Base-by-base conservation (phyloP, 768 basidiomycete genomes). In the Lactarius trivialis region DNA sequence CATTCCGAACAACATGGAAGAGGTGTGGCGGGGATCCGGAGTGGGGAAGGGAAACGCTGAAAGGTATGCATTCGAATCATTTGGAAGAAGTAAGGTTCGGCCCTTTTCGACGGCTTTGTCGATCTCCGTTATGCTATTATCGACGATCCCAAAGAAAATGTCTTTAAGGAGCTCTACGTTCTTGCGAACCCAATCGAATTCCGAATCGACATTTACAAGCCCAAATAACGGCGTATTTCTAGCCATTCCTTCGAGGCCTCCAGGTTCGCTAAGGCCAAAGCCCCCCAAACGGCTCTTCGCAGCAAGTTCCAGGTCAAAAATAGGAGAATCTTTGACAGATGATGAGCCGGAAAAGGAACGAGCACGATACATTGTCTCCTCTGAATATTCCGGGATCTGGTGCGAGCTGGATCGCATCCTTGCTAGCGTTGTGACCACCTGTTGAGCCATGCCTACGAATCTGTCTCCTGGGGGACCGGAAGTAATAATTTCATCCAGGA, bases 101-200 rank as follows among this genome's bases (percentile, higher is more conserved):
- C 11, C 5, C 19, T 41, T 28, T 26, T 30, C 39, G 49, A 58
- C 30, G 2, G 58, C 49, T 21, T 51, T 17, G 9, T 30, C 24
- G 0, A 39, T 28, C 1, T 58, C 36, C 14, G 17, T 4, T 21
- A 51, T 15, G 11, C 54, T 24, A 0, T 7, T 45, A 36, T 19
- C 17, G 17, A 1, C 1, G 11, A 0, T 12, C 1, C 8, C 7
- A 2, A 15, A 8, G 8, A 0, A 0, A 21, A 36, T 6, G 21
- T 7, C 41, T 3, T 4, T 0, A n/a, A 12, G 0, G 15, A 33
- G 51, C n/a, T 0, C 9, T 1, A n/a, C 1, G 2, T 34, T 60
- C 48, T 32, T 34, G 51, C 0, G 0, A 0, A 3, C 3, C 9
- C 6, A 8, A 45, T 34, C 12, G 17, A 43, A 14, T 19, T 28